Percentiles rank a stretch among this genome's conserved stretches.
Conservation (phyloP, 805 yeast genomes). For the Suhomyces sp. region DNA sequence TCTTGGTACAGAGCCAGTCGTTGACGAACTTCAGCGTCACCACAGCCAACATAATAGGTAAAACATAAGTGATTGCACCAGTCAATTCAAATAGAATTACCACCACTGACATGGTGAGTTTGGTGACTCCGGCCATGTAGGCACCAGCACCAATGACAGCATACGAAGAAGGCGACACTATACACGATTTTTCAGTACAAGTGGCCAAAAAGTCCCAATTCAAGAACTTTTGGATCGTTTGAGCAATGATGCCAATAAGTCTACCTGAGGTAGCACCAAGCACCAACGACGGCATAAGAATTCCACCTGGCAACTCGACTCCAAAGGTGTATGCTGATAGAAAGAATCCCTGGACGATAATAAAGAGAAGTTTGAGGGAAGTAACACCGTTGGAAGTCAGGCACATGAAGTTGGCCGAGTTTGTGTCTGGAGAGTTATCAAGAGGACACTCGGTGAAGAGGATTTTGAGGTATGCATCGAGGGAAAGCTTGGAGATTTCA, state of each 20-base stretch:
- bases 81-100: constrained; percentile 93
- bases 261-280: constrained; percentile 63
- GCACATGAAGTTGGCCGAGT: constrained; percentile 37
- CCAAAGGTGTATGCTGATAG: constrained; percentile 72
- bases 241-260: constrained; percentile 50
- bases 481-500: constrained; percentile 50
- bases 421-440: constrained; percentile 10
- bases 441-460: constrained; percentile 66
- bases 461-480: constrained; percentile 54
- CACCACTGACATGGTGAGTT: constrained; percentile 76
- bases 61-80: constrained; percentile 78
- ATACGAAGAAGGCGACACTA: constrained; percentile 83
- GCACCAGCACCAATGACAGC: constrained; percentile 89
- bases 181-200: constrained; percentile 44
- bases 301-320: constrained; percentile 64
- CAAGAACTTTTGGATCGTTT: constrained; percentile 43
- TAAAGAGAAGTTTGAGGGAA: constrained; percentile 30
- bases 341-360: constrained; percentile 50
- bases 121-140: constrained; percentile 75
- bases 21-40: constrained; percentile 71
- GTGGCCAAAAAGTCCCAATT: constrained; percentile 33
- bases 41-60: constrained; percentile 84
- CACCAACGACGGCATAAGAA: constrained; percentile 59
- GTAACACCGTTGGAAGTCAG: constrained; percentile 23
- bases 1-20: constrained; percentile 56